Percentiles rank a stretch among this genome's conserved stretches.
These are phyloP conservation scores for Penicillium pulvis DNA, from an alignment of 495 filamentous ascomycete genomes.

Conservation along the genomic window DNA sequence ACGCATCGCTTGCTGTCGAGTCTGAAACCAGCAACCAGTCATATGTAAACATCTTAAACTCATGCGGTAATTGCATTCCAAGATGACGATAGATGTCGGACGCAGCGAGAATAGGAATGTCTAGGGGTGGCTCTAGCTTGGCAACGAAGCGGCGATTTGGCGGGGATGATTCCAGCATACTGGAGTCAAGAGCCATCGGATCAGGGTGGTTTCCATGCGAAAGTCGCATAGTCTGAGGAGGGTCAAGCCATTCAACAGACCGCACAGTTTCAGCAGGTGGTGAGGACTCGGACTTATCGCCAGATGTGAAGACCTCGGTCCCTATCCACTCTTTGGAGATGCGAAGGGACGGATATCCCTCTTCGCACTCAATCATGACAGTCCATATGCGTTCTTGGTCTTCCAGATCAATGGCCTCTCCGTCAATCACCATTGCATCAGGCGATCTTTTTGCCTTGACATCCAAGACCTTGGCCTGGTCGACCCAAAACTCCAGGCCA, in stretches of 20 bases:
- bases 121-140: conserved; percentile 79
- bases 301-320: conserved; percentile 33
- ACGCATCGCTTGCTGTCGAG: conserved; percentile 20
- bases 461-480: conserved; percentile 53
- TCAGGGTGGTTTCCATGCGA: conserved; percentile 40
- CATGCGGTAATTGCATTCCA: conserved; percentile 55
- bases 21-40: conserved; percentile 66
- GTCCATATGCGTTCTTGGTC: conserved; percentile 35
- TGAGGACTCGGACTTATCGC: conserved; percentile 26
- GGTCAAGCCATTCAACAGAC: conserved; percentile 52
- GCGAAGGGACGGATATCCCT: conserved; percentile 49
- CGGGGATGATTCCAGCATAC: conserved; percentile 47
- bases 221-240: conserved; percentile 48
- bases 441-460: conserved; percentile 36
- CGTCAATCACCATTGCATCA: conserved; percentile 43
- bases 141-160: conserved; percentile 83
- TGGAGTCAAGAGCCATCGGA: conserved; percentile 49
- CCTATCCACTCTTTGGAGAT: conserved; percentile 51
- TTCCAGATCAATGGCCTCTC: conserved; percentile 22
- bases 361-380: conserved; percentile 49
- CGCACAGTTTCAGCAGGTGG: conserved; percentile 24
- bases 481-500: conserved; percentile 84
- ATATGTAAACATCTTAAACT: conserved; percentile 61
- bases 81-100: conserved; percentile 66
- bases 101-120: conserved; percentile 68